phyloP scores from a whole-genome alignment of 2,329 filamentous ascomycete genomes.

The Penicillium sp. region DNA sequence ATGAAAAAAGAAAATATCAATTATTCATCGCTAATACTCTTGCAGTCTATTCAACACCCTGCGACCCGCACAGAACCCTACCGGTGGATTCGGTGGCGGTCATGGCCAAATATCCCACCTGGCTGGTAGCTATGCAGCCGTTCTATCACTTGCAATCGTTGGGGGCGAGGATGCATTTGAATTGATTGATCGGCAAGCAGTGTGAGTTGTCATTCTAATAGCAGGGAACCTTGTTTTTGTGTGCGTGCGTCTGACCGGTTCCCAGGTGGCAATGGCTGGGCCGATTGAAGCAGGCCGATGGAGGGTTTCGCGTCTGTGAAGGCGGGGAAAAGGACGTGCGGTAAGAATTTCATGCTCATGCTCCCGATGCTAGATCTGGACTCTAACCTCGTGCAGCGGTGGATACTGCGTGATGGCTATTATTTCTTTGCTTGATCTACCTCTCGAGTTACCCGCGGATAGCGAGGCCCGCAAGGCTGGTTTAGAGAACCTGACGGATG shows the following conservation, averaged over 20 bases:
- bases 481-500: constrained; percentile 65
- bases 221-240: background rate
- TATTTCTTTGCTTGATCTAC: constrained; percentile 79
- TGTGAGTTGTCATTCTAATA: constrained; percentile 50
- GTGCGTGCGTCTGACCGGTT: constrained; percentile 24
- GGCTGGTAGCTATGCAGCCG: constrained; percentile 81
- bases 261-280: constrained; percentile 80
- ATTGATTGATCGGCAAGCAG: constrained; percentile 73
- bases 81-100: constrained; percentile 90
- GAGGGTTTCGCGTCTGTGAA: constrained; percentile 83
- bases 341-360: constrained; percentile 48
- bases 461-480: constrained; percentile 67
- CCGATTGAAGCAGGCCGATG: constrained; percentile 78
- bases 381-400: constrained; percentile 56
- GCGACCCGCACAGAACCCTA: constrained; percentile 74
- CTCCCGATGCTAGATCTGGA: constrained; percentile 14
- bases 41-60: constrained; percentile 69
- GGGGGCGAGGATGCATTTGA: constrained; percentile 73
- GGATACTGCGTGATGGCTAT: constrained; percentile 89
- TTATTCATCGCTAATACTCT: constrained; percentile 2
- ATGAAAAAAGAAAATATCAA: background rate
- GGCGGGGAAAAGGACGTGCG: constrained; percentile 92
- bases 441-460: constrained; percentile 72
- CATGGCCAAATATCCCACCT: constrained; percentile 86
- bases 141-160: constrained; percentile 76